A percentile compares a stretch with the other conserved stretches of the same genome.
phyloP scores from a whole-genome alignment of 257 asterid genomes.

The Buddleja alternifolia region DNA sequence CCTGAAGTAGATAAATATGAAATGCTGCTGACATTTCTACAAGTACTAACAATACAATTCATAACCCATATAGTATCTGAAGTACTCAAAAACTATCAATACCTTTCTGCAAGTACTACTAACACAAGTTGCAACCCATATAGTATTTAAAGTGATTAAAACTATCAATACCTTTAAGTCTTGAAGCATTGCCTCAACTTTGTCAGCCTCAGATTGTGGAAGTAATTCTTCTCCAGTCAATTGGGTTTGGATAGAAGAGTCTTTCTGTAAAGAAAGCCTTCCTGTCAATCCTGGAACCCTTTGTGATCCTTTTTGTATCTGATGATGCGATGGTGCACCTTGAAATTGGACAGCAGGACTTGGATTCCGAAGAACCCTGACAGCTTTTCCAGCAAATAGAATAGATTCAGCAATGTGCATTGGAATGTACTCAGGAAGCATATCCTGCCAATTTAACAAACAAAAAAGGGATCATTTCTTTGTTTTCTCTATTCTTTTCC shows the following conservation, averaged over 20 bases:
- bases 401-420: slow-evolving; percentile 83
- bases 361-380: slow-evolving; percentile 95
- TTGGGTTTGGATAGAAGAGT: slow-evolving; percentile 45
- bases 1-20: neutral
- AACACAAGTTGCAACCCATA: slow-evolving; percentile 12
- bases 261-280: slow-evolving; percentile 49
- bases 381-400: slow-evolving; percentile 96
- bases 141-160: slow-evolving; percentile 5
- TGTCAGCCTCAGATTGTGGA: slow-evolving; percentile 92
- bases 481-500: neutral
- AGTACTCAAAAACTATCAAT: neutral
- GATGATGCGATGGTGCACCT: slow-evolving; percentile 59
- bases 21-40: slow-evolving; percentile 15
- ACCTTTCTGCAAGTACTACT: slow-evolving; percentile 13
- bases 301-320: slow-evolving; percentile 71
- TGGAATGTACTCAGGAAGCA: slow-evolving; percentile 93
- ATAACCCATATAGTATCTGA: too few relatives aligned
- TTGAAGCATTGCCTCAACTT: slow-evolving; percentile 89
- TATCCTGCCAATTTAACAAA: slow-evolving; percentile 61
- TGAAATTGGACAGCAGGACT: slow-evolving; percentile 59
- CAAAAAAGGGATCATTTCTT: slow-evolving; percentile 3
- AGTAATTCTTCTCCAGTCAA: slow-evolving; percentile 76
- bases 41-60: too few relatives aligned
- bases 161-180: slow-evolving; percentile 66
- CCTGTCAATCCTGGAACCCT: slow-evolving; percentile 52